Conservation (phyloP, 2,329 filamentous ascomycete species). For the Diaporthe sp. region DNA sequence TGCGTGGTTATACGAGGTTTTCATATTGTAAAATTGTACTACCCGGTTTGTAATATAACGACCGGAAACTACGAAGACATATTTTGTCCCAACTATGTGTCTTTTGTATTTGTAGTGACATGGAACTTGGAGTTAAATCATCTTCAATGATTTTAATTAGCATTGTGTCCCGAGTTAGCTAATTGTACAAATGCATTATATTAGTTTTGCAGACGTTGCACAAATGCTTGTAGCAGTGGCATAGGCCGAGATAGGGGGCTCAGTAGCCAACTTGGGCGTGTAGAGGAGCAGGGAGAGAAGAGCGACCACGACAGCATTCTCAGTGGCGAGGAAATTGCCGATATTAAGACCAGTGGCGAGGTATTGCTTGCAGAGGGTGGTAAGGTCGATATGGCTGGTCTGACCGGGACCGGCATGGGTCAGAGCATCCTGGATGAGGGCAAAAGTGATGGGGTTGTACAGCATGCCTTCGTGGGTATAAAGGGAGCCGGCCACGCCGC, state of each 20-base stretch:
- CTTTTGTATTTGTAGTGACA: too few relatives aligned
- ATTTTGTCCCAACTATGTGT: too few relatives aligned
- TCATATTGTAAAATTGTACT: too few relatives aligned
- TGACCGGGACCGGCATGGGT: constrained; percentile 50
- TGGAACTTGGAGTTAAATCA: too few relatives aligned
- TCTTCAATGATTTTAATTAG: too few relatives aligned
- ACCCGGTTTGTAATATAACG: too few relatives aligned
- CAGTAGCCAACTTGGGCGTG: not conserved
- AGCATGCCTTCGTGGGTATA: constrained; percentile 65
- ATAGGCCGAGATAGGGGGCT: not conserved
- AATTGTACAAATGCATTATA: too few relatives aligned
- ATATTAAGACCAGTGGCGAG: constrained; percentile 28
- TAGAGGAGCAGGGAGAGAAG: not conserved
- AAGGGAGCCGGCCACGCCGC: constrained; percentile 55
- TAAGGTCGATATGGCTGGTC: constrained; percentile 1
- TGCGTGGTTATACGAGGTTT: too few relatives aligned
- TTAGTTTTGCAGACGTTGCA: not conserved
- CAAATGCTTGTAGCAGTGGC: not conserved
- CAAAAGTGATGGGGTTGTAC: constrained; percentile 61
- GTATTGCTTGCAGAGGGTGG: constrained; percentile 19
- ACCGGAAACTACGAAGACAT: too few relatives aligned
- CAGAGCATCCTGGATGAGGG: constrained; percentile 62
- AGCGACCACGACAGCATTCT: not conserved
- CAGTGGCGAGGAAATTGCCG: constrained; percentile 6
- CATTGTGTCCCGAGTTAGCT: too few relatives aligned